phyloP scores from a whole-genome alignment of 306 rosid species.

The Dicorynia guianensis region DNA sequence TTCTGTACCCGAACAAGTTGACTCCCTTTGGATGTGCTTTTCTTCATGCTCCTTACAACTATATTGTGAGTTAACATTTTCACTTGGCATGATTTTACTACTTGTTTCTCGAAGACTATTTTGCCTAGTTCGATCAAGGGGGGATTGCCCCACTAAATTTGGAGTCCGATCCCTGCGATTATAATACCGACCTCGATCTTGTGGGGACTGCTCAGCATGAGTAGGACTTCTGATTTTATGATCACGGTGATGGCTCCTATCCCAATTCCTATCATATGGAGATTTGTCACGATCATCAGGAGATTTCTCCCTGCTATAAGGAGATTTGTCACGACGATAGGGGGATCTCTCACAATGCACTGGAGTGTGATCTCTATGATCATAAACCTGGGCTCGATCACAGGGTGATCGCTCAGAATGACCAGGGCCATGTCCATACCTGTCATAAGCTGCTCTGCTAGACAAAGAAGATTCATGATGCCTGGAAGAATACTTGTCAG shows the following conservation, averaged over 20 bases:
- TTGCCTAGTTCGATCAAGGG: slow-evolving; percentile 59
- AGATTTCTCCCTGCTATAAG: slow-evolving; percentile 64
- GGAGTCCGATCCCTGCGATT: slow-evolving; percentile 70
- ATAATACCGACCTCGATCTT: slow-evolving; percentile 62
- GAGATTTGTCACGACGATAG: slow-evolving; percentile 54
- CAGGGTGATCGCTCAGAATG: slow-evolving; percentile 89
- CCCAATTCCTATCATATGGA: slow-evolving; percentile 67
- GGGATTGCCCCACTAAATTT: slow-evolving; percentile 65
- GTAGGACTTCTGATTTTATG: slow-evolving; percentile 69
- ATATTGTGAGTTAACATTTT: slow-evolving; percentile 54
- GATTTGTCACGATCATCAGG: slow-evolving; percentile 71
- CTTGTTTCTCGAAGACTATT: slow-evolving; percentile 55
- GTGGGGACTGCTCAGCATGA: slow-evolving; percentile 66
- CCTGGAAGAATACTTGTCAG: slow-evolving; percentile 76
- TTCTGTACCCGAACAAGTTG: slow-evolving; percentile 61
- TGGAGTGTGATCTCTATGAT: slow-evolving; percentile 77
- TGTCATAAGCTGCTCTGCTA: slow-evolving; percentile 67
- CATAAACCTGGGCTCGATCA: slow-evolving; percentile 70
- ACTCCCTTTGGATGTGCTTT: slow-evolving; percentile 61
- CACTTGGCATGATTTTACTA: slow-evolving; percentile 60
- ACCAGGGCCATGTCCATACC: slow-evolving; percentile 88
- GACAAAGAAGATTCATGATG: slow-evolving; percentile 72
- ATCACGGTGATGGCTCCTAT: slow-evolving; percentile 75
- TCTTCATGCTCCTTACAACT: slow-evolving; percentile 68
- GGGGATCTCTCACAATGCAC: slow-evolving; percentile 56